Evolutionary conservation across 2,329 filamentous ascomycete species (phyloP), one percentile per base, ranked within the genome.

Genomic region (Nigrospora osmanthi): DNA sequence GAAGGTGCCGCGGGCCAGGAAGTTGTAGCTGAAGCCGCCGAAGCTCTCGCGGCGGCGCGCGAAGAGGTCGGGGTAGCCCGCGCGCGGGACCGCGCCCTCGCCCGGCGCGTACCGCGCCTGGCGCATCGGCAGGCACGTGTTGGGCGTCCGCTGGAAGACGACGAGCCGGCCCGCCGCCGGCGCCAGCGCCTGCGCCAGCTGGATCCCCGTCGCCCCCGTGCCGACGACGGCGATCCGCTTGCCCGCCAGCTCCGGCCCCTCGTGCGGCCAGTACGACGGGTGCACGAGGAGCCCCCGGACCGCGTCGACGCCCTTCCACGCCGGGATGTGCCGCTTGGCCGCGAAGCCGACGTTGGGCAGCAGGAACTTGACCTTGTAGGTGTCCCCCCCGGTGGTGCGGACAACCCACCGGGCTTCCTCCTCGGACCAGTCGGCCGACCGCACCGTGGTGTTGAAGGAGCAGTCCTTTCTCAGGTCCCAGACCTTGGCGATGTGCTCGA

Each of bases 141-240:
- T 85, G 0, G 81, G 80, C 1, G 80, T 85, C 6, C 82, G 71
- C 52, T 84, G 79, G 58, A 83, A 83, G 31, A 85, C 75, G 2
- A 62, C 71, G 15, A 85, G 50, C 1, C 70, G 58, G 9, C 65
- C 69, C 0, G 70, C 23, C 9, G 68, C 56, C 3, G 73, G 73
- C 1, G 70, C 74, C 58, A 73, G 76, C 47, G 76, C 78, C 50
- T 85, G 80, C 0, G 73, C 70, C 28, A 81, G 72, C 52, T 85
- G 81, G 1, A 83, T 71, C 2, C 80, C 80, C 0, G 77, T 78
- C 0, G 79, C 75, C 1, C 81, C 81, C 0, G 78, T 83, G 11
- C 81, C 81, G 32, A 84, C 75, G 43, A 84, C 70, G n/a, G 72
- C 80, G 38, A 77, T 72, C 13, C 71, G 68, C 57, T 83, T 83